Conservation (phyloP, 371 early-diverging fungal species). For the Mucor irregularis region DNA sequence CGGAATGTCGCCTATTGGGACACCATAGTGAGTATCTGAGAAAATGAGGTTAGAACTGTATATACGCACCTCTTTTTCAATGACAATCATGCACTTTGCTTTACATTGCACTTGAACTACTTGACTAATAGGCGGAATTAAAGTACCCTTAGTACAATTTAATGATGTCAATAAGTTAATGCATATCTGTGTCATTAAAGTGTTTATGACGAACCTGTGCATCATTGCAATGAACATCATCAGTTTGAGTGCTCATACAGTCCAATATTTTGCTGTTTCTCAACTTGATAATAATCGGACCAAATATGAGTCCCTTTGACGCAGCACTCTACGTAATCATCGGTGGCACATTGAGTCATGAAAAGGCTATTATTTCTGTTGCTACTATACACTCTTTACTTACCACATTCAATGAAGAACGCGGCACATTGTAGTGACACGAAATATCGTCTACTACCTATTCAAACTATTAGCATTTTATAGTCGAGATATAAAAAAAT, state of each 20-base stretch:
- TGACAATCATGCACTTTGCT: slow-evolving; percentile 38
- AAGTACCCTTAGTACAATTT: slow-evolving; percentile 26
- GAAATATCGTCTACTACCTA: slow-evolving; percentile 45
- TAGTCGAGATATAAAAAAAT: not conserved
- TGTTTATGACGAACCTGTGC: slow-evolving; percentile 26
- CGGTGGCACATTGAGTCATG: not conserved
- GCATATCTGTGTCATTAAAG: too few relatives aligned
- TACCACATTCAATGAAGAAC: slow-evolving; percentile 43
- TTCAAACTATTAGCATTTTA: not conserved
- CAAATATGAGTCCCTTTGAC: slow-evolving; percentile 44
- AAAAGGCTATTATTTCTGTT: not conserved
- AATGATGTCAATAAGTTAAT: not conserved
- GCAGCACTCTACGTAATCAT: slow-evolving; percentile 40
- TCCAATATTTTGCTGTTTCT: slow-evolving; percentile 34
- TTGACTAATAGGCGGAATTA: slow-evolving; percentile 42
- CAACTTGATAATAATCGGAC: slow-evolving; percentile 34
- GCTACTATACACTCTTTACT: not conserved
- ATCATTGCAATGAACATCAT: slow-evolving; percentile 14
- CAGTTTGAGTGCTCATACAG: slow-evolving; percentile 20
- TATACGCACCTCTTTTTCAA: slow-evolving; percentile 51
- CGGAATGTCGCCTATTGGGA: slow-evolving; percentile 50
- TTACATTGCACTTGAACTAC: slow-evolving; percentile 30
- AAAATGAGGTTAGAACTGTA: not conserved
- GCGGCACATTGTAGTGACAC: slow-evolving; percentile 38
- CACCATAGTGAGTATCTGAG: not conserved